Evolutionary conservation across 208 protist genomes (phyloP).

Genomic region (Leishmania lainsoni): DNA sequence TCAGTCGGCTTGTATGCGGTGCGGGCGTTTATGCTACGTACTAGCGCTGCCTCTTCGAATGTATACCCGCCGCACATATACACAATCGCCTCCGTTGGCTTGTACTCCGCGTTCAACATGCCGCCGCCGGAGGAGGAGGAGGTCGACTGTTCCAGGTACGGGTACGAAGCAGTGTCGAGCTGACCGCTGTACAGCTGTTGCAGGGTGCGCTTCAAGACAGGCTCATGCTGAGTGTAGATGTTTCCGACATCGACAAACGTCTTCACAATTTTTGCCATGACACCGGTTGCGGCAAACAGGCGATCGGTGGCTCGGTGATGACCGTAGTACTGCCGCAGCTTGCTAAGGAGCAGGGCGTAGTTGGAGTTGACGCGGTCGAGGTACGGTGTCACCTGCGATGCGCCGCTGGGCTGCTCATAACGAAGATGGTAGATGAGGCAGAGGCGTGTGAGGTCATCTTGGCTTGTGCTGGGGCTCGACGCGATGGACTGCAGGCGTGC

Average conservation of each 20-base stretch:
- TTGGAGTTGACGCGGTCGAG: slow-evolving; percentile 47
- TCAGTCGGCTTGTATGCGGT: slow-evolving; percentile 63
- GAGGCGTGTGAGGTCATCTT: slow-evolving; percentile 66
- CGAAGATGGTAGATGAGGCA: slow-evolving; percentile 85
- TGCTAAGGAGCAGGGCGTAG: slow-evolving; percentile 47
- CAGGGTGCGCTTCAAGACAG: slow-evolving; percentile 87
- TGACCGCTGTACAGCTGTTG: slow-evolving; percentile 67
- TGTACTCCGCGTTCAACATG: slow-evolving; percentile 32
- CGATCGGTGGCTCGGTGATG: slow-evolving; percentile 65
- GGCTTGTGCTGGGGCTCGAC: slow-evolving; percentile 26
- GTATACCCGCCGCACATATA: slow-evolving; percentile 91
- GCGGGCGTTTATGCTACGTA: slow-evolving; percentile 67
- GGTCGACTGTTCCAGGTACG: slow-evolving; percentile 53
- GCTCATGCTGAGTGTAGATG: slow-evolving; percentile 98
- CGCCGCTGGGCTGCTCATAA: slow-evolving; percentile 59
- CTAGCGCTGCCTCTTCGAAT: slow-evolving; percentile 79
- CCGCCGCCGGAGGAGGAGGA: slow-evolving; percentile 28
- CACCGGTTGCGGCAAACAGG: slow-evolving; percentile 87
- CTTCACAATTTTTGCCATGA: slow-evolving; percentile 83
- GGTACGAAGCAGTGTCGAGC: slow-evolving; percentile 52
- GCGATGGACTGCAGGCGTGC: slow-evolving; percentile 69
- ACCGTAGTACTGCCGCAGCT: slow-evolving; percentile 74
- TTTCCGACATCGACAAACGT: slow-evolving; percentile 93
- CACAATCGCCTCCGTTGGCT: slow-evolving; percentile 68
- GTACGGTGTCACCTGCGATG: slow-evolving; percentile 34